Percentiles rank a stretch among this genome's conserved stretches.
phyloP scores from a whole-genome alignment of 371 early-diverging fungal genomes.

The Mucor mucedo region DNA sequence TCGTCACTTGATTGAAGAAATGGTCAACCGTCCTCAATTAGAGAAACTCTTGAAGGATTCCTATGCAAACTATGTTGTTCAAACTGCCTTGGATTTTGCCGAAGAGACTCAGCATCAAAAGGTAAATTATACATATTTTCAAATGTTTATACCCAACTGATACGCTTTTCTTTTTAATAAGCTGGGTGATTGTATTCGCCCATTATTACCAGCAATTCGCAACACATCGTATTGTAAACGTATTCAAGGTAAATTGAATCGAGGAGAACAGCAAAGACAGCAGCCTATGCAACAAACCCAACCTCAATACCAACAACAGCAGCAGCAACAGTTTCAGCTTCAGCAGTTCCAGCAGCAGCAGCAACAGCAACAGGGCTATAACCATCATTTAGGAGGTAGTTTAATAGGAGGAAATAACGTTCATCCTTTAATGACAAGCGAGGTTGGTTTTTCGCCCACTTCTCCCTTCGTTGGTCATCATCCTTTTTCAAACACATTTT shows the following conservation, averaged over 20 bases:
- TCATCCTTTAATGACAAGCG: conserved; percentile 12
- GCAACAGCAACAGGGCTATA: conserved; percentile 1
- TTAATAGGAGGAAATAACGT: not conserved
- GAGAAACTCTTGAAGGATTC: conserved; percentile 85
- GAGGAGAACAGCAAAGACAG: conserved; percentile 50
- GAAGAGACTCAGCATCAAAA: conserved; percentile 72
- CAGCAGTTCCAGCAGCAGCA: conserved; percentile 7
- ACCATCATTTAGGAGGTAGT: conserved; percentile 2
- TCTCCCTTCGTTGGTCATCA: conserved; percentile 6
- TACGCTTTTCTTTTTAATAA: conserved; percentile 9
- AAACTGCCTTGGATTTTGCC: conserved; percentile 88
- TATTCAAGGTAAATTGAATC: conserved; percentile 79
- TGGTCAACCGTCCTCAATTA: conserved; percentile 68
- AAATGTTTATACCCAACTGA: too few relatives aligned
- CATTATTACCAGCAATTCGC: conserved; percentile 79
- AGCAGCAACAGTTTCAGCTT: not conserved
- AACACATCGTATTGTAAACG: conserved; percentile 90
- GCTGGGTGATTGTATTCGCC: conserved; percentile 80
- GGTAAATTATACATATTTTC: conserved; percentile 30
- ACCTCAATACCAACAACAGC: not conserved
- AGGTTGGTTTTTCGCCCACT: not conserved
- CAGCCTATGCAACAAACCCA: not conserved
- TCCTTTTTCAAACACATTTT: conserved; percentile 3
- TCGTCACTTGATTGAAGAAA: conserved; percentile 71
- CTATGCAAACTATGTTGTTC: conserved; percentile 93